Base-by-base conservation (phyloP, 179 eudicot genomes). In the Silene coronaria region DNA sequence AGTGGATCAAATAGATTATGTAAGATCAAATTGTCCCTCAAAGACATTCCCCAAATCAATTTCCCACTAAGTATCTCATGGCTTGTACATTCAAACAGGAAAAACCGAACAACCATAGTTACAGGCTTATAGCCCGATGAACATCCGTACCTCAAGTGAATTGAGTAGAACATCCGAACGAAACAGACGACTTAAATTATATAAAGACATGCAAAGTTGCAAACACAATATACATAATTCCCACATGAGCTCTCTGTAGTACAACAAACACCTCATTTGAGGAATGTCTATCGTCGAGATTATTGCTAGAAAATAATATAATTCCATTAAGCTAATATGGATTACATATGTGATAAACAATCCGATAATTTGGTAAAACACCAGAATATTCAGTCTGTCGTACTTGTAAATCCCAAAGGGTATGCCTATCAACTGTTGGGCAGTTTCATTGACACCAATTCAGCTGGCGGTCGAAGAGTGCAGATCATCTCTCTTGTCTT, bases 401-500 rank as follows among this genome's bases (percentile, higher is more conserved):
- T 1, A 66, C 68, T 67, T 45, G 73, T 17, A 22, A 36, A 60
- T 51, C 23, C 53, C 11, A 14, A 4, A 12, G 28, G 79, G 36
- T 32, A 14, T 46, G 64, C n/a, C 62, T 19, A 80, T 85, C 84
- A 85, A 82, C 83, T 80, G 51, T 86, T 86, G 6, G 96, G 97
- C 71, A 94, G 82, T 78, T 83, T 85, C 85, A 83, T 80, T 48
- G 82, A 82, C 66, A 86, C 86, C 78, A 90, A 48, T 69, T 94
- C 98, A 60, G 94, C 71, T 10, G 98, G 97, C 7, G 98, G 98
- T 51, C 96, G 89, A 69, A 92, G 77, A 10, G 90, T 94, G 86
- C 98, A 94, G 70, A 94, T 94, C 98, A 94, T 94, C 86, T 94
- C 98, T 75, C 89, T 90, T 26, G 98, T 94, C 84, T 94, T 94